Conservation (phyloP, 257 asterid genomes). For the Catharanthus roseus region DNA sequence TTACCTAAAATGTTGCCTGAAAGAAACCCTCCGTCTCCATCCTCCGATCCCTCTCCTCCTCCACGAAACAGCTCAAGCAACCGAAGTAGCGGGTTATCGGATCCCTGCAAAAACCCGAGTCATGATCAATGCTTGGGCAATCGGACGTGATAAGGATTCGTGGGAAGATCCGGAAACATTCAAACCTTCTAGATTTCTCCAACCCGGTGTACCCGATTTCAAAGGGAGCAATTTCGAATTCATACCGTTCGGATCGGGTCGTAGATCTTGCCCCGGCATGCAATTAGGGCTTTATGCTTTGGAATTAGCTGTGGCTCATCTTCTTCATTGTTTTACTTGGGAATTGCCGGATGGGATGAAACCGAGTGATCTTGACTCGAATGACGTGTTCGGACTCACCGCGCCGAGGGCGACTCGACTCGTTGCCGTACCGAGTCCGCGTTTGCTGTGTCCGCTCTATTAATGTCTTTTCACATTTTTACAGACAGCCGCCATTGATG, state of each 20-base stretch:
- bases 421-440: constrained; percentile 62
- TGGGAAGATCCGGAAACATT: constrained; percentile 65
- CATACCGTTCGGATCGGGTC: constrained; percentile 89
- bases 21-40: constrained; percentile 83
- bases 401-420: constrained; percentile 78
- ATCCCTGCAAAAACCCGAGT: constrained; percentile 63
- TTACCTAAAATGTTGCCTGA: constrained; percentile 53
- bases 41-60: constrained; percentile 93
- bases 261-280: constrained; percentile 98
- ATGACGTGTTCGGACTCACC: constrained; percentile 77
- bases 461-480: too few species aligned
- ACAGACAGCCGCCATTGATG: neutral
- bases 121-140: constrained; percentile 81
- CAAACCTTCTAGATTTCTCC: constrained; percentile 52
- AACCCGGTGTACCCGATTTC: constrained; percentile 52
- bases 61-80: constrained; percentile 63
- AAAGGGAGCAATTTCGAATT: constrained; percentile 68
- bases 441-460: constrained; percentile 52
- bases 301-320: constrained; percentile 79
- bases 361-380: constrained; percentile 62
- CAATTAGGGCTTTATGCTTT: constrained; percentile 74
- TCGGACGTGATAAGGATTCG: constrained; percentile 60
- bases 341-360: constrained; percentile 91
- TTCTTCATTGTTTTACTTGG: constrained; percentile 76
- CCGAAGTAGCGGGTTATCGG: constrained; percentile 58